Evolutionary conservation across 495 filamentous ascomycete species (phyloP), one percentile per base, ranked within the genome.

Genomic region (Apodospora peruviana): DNA sequence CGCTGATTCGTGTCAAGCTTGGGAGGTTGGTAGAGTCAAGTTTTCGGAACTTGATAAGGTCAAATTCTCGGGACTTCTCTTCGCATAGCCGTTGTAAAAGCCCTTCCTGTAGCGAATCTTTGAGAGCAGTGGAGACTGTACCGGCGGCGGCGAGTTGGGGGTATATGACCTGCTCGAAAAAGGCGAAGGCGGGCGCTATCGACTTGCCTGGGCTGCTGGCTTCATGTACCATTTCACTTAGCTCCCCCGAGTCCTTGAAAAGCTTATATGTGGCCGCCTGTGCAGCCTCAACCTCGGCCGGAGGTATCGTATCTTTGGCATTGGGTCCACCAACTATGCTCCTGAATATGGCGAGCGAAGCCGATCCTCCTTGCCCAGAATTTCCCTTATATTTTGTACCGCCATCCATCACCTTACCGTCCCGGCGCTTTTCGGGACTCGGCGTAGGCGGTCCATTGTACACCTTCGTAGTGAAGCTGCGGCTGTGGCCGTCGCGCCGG

Each of bases 131-230:
- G 18, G 62, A 32, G 20, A 40, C 37, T n/a, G 49, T 29, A 25
- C 47, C 54, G 2, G 52, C 45, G 12, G 59, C 20, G 12, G 20
- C 37, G 18, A 67, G 41, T 27, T 55, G 52, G 14, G 68, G 70
- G 17, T 61, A 58, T 19, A 73, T 57, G n/a, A 63, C 57, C 17
- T 65, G 48, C 11, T 66, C 58, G 48, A 77, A 74, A 41, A 65
- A 69, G 7, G 43, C 16, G 53, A 67, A 79, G 11, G 70, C 59
- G 2, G 67, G 59, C 10, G 47, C 27, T 7, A 54, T 44, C 2
- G 67, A 45, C 14, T 38, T n/a, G n/a, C n/a, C n/a, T n/a, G n/a
- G n/a, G 45, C 17, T 42, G 29, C 34, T 54, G n/a, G n/a, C 55
- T 3, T 46, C 51, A 1, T 62, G 53, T 12, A 76, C 32, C 62